Conservation (phyloP, 2,329 filamentous ascomycete genomes). For the Diaporthe sp. region DNA sequence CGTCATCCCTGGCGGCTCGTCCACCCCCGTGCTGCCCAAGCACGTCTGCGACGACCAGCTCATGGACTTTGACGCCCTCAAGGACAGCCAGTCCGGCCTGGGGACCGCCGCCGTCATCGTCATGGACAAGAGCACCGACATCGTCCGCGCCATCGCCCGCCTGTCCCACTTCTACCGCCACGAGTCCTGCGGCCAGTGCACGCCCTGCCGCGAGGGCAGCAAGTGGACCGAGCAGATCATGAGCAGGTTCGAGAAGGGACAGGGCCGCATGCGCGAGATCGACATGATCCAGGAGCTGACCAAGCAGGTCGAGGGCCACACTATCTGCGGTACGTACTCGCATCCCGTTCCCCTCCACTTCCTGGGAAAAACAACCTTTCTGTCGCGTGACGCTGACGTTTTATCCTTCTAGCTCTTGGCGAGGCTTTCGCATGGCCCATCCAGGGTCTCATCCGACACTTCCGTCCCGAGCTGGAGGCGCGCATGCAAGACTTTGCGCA, state of each 20-base stretch:
- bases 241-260: conserved; percentile 92
- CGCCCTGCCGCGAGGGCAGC: conserved; percentile 97
- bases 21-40: conserved; percentile 95
- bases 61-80: conserved; percentile 99
- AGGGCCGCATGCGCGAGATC: conserved; percentile 90
- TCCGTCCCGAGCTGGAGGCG: conserved; percentile 93
- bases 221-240: conserved; percentile 99
- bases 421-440: conserved; percentile 99
- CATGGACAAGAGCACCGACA: conserved; percentile 98
- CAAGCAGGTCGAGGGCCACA: conserved; percentile 99
- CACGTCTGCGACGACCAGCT: conserved; percentile 90
- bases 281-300: conserved; percentile 99
- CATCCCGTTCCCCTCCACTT: neutral
- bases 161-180: conserved; percentile 98
- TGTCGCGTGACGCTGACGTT: conserved; percentile 37
- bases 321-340: conserved; percentile 83
- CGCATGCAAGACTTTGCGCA: conserved; percentile 85
- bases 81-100: conserved; percentile 97
- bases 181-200: conserved; percentile 98
- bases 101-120: conserved; percentile 98
- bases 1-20: conserved; percentile 95
- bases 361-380: neutral
- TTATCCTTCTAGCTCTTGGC: conserved; percentile 73
- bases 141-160: conserved; percentile 92
- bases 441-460: conserved; percentile 97